These are phyloP conservation scores for Fraxinus nigra DNA, from an alignment of 305 asterid genomes.

Conservation along the genomic window DNA sequence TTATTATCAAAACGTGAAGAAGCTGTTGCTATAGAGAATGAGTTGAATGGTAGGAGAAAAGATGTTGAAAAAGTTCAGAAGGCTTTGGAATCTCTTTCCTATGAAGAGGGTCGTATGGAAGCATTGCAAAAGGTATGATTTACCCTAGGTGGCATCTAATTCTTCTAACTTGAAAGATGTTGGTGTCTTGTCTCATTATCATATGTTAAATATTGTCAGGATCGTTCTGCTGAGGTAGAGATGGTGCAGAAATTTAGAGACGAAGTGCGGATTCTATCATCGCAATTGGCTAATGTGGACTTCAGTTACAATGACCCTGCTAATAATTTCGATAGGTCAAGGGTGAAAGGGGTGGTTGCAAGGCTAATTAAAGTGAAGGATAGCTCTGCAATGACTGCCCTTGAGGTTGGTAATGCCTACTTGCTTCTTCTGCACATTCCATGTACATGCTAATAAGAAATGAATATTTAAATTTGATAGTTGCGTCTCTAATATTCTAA, in stretches of 20 bases:
- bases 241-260: slow-evolving; percentile 75
- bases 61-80: slow-evolving; percentile 66
- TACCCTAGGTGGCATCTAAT: slow-evolving; percentile 10
- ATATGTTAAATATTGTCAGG: slow-evolving; percentile 43
- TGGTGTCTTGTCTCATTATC: slow-evolving; percentile 18
- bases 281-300: slow-evolving; percentile 70
- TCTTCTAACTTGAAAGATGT: slow-evolving; percentile 19
- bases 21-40: slow-evolving; percentile 72
- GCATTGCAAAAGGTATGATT: slow-evolving; percentile 66
- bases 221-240: slow-evolving; percentile 62
- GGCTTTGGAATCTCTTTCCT: slow-evolving; percentile 64
- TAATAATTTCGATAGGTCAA: slow-evolving; percentile 74
- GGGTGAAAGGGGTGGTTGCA: slow-evolving; percentile 96
- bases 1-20: slow-evolving; percentile 63
- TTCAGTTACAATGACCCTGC: slow-evolving; percentile 74
- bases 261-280: slow-evolving; percentile 67
- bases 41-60: slow-evolving; percentile 51
- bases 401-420: slow-evolving; percentile 60
- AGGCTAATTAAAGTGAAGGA: slow-evolving; percentile 89
- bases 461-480: neutral
- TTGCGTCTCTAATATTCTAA: neutral
- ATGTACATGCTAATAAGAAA: neutral
- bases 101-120: slow-evolving; percentile 78
- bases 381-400: slow-evolving; percentile 74
- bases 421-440: slow-evolving; percentile 16